phyloP scores from a whole-genome alignment of 441 rosid genomes.

The Geranium incanum region DNA sequence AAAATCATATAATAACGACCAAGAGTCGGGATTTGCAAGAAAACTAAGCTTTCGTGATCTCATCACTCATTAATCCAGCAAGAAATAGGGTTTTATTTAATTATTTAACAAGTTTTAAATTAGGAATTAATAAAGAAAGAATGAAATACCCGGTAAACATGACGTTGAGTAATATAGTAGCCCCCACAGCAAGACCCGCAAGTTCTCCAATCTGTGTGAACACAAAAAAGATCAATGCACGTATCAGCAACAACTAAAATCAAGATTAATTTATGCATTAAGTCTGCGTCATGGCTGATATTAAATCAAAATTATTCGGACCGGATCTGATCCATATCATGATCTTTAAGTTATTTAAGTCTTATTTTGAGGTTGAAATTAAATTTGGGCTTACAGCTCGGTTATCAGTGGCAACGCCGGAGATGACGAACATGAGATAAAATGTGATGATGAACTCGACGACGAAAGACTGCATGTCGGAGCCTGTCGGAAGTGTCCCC shows the following conservation, averaged over 20 bases:
- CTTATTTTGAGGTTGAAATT: background rate
- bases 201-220: background rate
- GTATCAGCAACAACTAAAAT: background rate
- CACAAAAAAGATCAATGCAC: background rate
- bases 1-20: too few relatives aligned
- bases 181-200: background rate
- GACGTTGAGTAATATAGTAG: background rate
- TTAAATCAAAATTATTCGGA: background rate
- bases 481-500: constrained; percentile 68
- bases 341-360: too few relatives aligned
- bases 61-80: background rate
- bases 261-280: background rate
- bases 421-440: constrained; percentile 76
- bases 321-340: background rate
- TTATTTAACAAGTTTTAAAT: too few relatives aligned
- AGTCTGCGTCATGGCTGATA: background rate
- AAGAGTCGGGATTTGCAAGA: background rate
- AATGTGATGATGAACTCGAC: constrained; percentile 90
- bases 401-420: constrained; percentile 84
- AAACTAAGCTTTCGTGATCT: background rate
- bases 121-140: background rate
- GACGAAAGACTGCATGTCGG: constrained; percentile 58
- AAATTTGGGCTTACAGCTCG: constrained; percentile 55
- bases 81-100: background rate
- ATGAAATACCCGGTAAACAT: background rate